Conservation (phyloP, 2,329 filamentous ascomycete genomes). For the Paecilomyces formosus region DNA sequence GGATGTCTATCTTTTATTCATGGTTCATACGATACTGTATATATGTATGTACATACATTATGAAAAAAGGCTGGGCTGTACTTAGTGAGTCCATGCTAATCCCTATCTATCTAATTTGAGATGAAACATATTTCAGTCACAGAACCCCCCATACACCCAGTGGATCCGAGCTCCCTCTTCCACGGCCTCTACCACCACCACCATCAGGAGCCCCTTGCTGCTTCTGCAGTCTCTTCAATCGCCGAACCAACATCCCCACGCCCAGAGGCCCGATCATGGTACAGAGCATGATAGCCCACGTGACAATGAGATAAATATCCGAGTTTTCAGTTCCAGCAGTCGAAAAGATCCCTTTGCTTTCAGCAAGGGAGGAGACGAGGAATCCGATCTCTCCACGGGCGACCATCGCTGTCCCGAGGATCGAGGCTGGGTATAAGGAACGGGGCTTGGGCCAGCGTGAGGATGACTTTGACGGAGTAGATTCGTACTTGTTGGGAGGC, state of each 20-base stretch:
- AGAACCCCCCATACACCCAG: too few relatives aligned
- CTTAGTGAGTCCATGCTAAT: too few relatives aligned
- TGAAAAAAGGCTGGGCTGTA: too few relatives aligned
- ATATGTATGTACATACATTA: too few relatives aligned
- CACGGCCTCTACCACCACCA: conserved; percentile 5
- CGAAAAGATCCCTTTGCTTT: conserved; percentile 45
- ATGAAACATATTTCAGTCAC: too few relatives aligned
- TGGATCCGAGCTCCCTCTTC: too few relatives aligned
- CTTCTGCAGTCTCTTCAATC: conserved; percentile 34
- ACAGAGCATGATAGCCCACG: conserved; percentile 50
- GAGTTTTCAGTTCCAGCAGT: conserved; percentile 16
- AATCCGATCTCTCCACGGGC: conserved; percentile 76
- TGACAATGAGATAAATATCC: conserved; percentile 45
- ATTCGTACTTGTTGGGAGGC: background rate
- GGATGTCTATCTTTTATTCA: too few relatives aligned
- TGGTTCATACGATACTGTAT: too few relatives aligned
- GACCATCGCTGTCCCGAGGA: conserved; percentile 64
- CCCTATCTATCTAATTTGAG: too few relatives aligned
- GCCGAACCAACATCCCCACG: conserved; percentile 41
- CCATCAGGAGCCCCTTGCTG: conserved; percentile 5
- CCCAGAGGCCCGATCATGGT: conserved; percentile 46
- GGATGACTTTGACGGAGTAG: background rate
- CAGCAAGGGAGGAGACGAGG: conserved; percentile 62
- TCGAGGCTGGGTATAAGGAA: conserved; percentile 60
- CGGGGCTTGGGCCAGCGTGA: conserved; percentile 38